A percentile compares a stretch with the other conserved stretches of the same genome.
These are phyloP conservation scores for Epichloe coenophiala DNA, from an alignment of 2,329 filamentous ascomycete genomes.

Conservation along the genomic window DNA sequence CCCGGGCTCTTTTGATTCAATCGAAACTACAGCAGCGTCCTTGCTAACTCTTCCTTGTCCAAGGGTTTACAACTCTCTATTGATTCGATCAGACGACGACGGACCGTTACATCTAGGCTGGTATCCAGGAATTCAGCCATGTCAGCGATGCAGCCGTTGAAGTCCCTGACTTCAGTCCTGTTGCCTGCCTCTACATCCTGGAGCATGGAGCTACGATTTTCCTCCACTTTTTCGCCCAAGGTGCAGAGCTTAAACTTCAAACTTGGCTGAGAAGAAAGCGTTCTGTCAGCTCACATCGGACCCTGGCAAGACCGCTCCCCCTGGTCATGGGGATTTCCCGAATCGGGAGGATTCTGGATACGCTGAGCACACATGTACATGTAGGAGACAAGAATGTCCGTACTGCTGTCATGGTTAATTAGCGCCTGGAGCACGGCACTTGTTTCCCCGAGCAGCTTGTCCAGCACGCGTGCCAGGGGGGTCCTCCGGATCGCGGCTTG, in stretches of 20 bases:
- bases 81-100: slow-evolving; percentile 28
- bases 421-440: slow-evolving; percentile 57
- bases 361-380: background rate
- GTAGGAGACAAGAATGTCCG: slow-evolving; percentile 20
- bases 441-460: slow-evolving; percentile 60
- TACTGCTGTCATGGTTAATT: slow-evolving; percentile 39
- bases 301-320: background rate
- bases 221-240: slow-evolving; percentile 33
- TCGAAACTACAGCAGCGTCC: slow-evolving; percentile 8
- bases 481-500: slow-evolving; percentile 12
- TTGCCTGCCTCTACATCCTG: slow-evolving; percentile 38
- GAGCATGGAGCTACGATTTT: slow-evolving; percentile 46
- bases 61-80: slow-evolving; percentile 25
- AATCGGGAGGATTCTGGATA: background rate
- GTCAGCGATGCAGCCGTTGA: slow-evolving; percentile 46
- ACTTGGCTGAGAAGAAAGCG: slow-evolving; percentile 21
- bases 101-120: slow-evolving; percentile 21
- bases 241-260: slow-evolving; percentile 33
- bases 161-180: slow-evolving; percentile 42
- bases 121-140: slow-evolving; percentile 27
- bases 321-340: background rate
- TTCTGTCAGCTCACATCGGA: slow-evolving; percentile 2
- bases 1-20: no score
- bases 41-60: slow-evolving; percentile 20
- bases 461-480: slow-evolving; percentile 44